These are phyloP conservation scores for Trichoderma sp. DNA, from an alignment of 2,329 filamentous ascomycete genomes.

Conservation along the genomic window DNA sequence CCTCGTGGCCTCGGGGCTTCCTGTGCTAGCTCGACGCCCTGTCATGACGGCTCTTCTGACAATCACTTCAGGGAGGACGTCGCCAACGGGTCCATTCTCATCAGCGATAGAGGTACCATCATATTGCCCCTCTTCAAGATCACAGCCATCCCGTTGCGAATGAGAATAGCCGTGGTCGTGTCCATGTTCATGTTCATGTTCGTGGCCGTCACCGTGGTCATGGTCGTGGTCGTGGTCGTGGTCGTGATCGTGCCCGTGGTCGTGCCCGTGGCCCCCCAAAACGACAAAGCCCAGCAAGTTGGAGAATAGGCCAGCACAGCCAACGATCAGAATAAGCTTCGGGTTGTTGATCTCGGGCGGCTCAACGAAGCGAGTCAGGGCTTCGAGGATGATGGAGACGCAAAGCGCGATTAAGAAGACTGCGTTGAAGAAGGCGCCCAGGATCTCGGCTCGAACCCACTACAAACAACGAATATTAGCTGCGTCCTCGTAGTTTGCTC, in stretches of 20 bases:
- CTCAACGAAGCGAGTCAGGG: slow-evolving; percentile 86
- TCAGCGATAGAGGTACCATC: slow-evolving; percentile 47
- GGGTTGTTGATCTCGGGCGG: slow-evolving; percentile 85
- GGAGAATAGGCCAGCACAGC: slow-evolving; percentile 77
- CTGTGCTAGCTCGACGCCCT: slow-evolving; percentile 28
- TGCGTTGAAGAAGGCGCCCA: slow-evolving; percentile 94
- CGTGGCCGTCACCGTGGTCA: slow-evolving; percentile 48
- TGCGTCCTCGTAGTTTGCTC: neutral
- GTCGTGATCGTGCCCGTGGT: slow-evolving; percentile 73
- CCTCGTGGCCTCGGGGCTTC: slow-evolving; percentile 35
- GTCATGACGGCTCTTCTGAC: slow-evolving; percentile 46
- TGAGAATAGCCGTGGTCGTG: slow-evolving; percentile 34
- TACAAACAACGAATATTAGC: slow-evolving; percentile 37
- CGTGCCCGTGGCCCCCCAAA: slow-evolving; percentile 78
- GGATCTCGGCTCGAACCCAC: slow-evolving; percentile 96
- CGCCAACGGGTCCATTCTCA: slow-evolving; percentile 55
- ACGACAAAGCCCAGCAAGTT: slow-evolving; percentile 87
- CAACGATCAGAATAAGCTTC: slow-evolving; percentile 83
- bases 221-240: slow-evolving; percentile 80
- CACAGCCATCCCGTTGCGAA: slow-evolving; percentile 36
- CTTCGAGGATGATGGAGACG: slow-evolving; percentile 93
- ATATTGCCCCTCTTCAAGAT: slow-evolving; percentile 50
- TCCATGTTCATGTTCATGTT: slow-evolving; percentile 39
- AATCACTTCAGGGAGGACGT: slow-evolving; percentile 61
- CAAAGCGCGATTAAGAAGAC: slow-evolving; percentile 96